Base-by-base conservation (phyloP, 257 asterid genomes). In the Linaria vulgaris region DNA sequence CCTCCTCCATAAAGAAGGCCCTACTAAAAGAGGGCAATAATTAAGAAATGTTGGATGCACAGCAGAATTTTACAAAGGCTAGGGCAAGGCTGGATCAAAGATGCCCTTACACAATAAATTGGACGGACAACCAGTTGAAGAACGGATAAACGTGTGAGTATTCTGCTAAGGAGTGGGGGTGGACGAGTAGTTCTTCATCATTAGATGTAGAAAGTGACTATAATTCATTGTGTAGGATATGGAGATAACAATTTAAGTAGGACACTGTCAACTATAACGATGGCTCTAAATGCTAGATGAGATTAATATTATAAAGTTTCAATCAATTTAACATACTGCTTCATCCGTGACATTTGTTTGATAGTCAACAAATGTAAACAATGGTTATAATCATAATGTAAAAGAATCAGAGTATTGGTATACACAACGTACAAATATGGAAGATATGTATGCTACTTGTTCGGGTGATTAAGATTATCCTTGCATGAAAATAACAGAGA, bases 231-330 rank as follows among this genome's bases (percentile, higher is more conserved):
- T 3, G 4, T 27, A 6, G 34, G n/a, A 69, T 27, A 7, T n/a
- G 27, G 59, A 15, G 19, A 9, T 27, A 44, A 20, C 15, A 50
- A 54, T 37, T 27, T 25, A 64, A 24, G 25, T 61, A 62, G 23
- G 19, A 39, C 69, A 17, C 6, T 24, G 49, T 20, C 51, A 38
- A 21, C 21, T 45, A 6, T 25, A 31, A 38, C 56, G 59, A 66
- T 47, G 37, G 25, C 51, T 54, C 60, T 30, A 44, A 27, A 12
- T 43, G 37, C 16, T 34, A 41, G 15, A 44, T 39, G 41, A 4
- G 21, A 50, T 54, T 22, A 37, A 69, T 30, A 16, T 10, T 25
- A 52, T 54, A 14, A 68, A 64, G 34, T 56, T 65, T 51, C 65
- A 55, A 64, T 19, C 27, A 7, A 38, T 16, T 39, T 22, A 46